Evolutionary conservation across 768 basidiomycete genomes (phyloP), one percentile per base, ranked within the genome.

Genomic region (Psilocybe subaeruginosa): DNA sequence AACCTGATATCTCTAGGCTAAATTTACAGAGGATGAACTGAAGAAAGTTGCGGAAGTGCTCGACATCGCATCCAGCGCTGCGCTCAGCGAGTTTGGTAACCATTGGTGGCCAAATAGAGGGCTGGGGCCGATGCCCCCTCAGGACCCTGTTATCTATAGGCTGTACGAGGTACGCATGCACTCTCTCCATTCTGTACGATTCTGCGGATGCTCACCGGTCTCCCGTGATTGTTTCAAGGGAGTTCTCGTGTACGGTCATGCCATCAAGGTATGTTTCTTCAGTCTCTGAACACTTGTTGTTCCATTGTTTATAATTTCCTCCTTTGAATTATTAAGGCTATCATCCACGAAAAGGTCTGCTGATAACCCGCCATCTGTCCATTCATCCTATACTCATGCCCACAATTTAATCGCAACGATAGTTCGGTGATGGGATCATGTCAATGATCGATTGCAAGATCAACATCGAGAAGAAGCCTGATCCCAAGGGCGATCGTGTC

Each of bases 401-500:
- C 17, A 9, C 63, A 37, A 23, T 54, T 64, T 9, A 59, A 51
- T 47, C 29, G 65, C 33, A 29, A 17, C 23, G 60, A 2, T 64
- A 91, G 89, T 93, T 92, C 64, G 92, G 92, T 4, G 92, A 93
- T 67, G 91, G 92, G 4, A 93, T 93, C 62, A 92, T 93, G 90
- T 90, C 89, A 17, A 91, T 93, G 89, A 92, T 93, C 59, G 91
- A 93, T 71, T 93, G 91, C 74, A 87, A 84, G 65, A 80, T 93
- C 62, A 80, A 78, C 50, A 78, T 93, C 48, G 78, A 84, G 62
- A 85, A 79, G 76, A 92, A 93, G 72, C 79, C 81, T 14, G 85
- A 92, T 67, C 90, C 90, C 14, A 90, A 88, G 68, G 91, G 91
- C 37, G 91, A 93, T 66, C 89, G 92, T 47, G 88, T 92, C 8